phyloP scores from a whole-genome alignment of 2,329 filamentous ascomycete genomes.

The Volutella citrinella region DNA sequence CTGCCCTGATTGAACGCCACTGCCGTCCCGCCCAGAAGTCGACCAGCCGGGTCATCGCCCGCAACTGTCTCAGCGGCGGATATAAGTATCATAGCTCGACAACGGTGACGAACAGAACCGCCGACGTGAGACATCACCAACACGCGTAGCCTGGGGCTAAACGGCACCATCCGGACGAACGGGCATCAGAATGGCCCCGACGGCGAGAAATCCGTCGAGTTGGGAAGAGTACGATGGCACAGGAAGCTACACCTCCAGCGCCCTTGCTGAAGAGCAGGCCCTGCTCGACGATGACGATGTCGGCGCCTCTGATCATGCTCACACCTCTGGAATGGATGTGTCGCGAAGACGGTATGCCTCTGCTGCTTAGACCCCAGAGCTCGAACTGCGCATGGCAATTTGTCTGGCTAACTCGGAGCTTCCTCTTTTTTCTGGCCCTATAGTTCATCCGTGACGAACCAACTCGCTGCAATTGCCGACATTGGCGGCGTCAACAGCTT shows the following conservation, averaged over 20 bases:
- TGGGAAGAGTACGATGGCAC: constrained; percentile 47
- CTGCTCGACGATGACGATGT: constrained; percentile 40
- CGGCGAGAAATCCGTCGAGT: constrained; percentile 36
- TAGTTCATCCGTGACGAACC: constrained; percentile 59
- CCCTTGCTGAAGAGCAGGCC: constrained; percentile 43
- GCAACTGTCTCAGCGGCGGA: too few species aligned
- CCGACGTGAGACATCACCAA: too few species aligned
- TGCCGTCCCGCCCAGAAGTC: too few species aligned
- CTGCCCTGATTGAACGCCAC: too few species aligned
- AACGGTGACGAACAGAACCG: too few species aligned
- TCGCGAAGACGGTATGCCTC: constrained; percentile 32
- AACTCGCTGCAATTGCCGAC: constrained; percentile 59
- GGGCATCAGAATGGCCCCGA: constrained; percentile 29
- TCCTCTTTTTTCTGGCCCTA: constrained; percentile 1
- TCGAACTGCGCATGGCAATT: background rate
- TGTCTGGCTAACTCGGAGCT: constrained; percentile 7
- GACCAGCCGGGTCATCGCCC: too few species aligned
- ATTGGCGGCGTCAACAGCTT: constrained; percentile 92
- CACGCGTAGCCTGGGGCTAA: too few species aligned
- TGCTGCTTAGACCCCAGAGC: too few species aligned
- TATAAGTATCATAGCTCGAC: too few species aligned
- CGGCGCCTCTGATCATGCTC: constrained; percentile 28
- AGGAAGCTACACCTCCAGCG: constrained; percentile 41
- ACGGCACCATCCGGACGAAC: too few species aligned
- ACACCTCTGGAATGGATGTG: constrained; percentile 19